phyloP scores from a whole-genome alignment of 2,329 filamentous ascomycete genomes.

The Colletotrichum liaoningense region DNA sequence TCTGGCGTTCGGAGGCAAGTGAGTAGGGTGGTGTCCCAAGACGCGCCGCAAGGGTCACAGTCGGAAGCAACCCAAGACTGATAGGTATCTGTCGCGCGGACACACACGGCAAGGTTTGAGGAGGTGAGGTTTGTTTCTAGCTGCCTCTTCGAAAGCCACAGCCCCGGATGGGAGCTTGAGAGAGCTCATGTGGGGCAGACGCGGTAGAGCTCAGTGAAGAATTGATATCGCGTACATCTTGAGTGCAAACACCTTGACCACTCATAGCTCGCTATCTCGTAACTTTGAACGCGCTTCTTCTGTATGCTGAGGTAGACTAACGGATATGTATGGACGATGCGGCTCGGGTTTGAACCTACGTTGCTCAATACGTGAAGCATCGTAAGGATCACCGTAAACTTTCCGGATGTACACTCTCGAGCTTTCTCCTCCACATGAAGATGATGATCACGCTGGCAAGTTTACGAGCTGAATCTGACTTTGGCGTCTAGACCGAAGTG shows the following conservation, averaged over 20 bases:
- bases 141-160: too few relatives aligned
- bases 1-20: background rate
- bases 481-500: background rate
- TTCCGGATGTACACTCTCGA: background rate
- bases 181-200: background rate
- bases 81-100: background rate
- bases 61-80: conserved; percentile 11
- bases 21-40: background rate
- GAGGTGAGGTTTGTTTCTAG: background rate
- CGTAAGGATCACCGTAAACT: background rate
- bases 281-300: background rate
- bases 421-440: background rate
- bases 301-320: background rate
- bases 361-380: background rate
- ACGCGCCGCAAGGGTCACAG: conserved; percentile 22
- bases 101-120: conserved; percentile 6
- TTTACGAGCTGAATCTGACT: background rate
- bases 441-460: background rate
- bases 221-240: background rate
- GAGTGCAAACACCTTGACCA: too few relatives aligned
- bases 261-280: background rate
- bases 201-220: background rate
- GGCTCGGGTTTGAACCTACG: background rate
- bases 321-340: background rate
- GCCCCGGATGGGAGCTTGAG: too few relatives aligned